Conservation (phyloP, 805 yeast species). For the Candida chauliodis region DNA sequence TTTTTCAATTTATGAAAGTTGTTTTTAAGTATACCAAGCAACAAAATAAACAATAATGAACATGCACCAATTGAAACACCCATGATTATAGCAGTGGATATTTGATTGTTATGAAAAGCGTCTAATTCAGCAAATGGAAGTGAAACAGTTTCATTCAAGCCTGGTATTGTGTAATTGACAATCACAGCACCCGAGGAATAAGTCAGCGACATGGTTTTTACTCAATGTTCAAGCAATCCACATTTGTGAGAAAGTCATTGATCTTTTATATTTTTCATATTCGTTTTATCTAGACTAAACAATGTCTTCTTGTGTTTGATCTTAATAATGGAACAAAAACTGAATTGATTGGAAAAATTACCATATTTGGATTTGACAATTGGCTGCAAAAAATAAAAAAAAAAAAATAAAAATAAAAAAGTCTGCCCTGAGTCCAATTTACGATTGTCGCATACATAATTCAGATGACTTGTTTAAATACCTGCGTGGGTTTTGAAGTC, state of each 20-base stretch:
- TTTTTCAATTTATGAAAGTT: slow-evolving; percentile 4
- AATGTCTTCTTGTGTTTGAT: not conserved
- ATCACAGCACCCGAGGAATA: slow-evolving; percentile 7
- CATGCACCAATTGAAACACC: slow-evolving; percentile 12
- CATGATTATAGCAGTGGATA: slow-evolving; percentile 7
- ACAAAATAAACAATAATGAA: slow-evolving; percentile 7
- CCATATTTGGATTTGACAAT: slow-evolving; percentile 7
- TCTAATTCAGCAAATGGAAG: slow-evolving; percentile 10
- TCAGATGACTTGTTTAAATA: no score
- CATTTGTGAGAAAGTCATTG: not conserved
- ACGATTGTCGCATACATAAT: no score
- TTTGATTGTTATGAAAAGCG: not conserved
- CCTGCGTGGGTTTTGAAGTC: no score
- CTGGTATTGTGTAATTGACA: slow-evolving; percentile 7
- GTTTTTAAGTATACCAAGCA: slow-evolving; percentile 5
- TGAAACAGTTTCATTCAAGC: not conserved
- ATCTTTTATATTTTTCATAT: not conserved
- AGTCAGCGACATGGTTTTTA: not conserved
- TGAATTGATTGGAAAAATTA: not conserved
- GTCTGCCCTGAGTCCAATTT: not conserved
- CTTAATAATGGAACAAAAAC: not conserved
- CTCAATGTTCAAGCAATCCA: not conserved
- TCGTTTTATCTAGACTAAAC: not conserved
- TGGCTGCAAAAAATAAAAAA: slow-evolving; percentile 9
- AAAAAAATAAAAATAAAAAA: not conserved